Evolutionary conservation across 2,329 filamentous ascomycete species (phyloP), one percentile per base, ranked within the genome.

Genomic region (Botryotinia narcissicola): DNA sequence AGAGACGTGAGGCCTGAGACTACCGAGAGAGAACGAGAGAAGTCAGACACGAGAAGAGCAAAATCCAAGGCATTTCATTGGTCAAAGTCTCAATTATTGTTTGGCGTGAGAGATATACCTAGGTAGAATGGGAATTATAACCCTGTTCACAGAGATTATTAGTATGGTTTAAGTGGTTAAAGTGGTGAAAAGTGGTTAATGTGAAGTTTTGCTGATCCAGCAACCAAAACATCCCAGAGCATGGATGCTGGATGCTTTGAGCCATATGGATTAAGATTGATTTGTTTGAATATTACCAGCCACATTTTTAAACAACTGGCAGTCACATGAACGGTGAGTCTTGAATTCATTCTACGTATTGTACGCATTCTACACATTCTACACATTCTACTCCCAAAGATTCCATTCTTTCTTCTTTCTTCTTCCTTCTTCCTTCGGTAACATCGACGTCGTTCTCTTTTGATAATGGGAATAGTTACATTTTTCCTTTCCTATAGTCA

Each of bases 271-370:
- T 35, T 35, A 60, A 61, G 25, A 40, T 61, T n/a, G 22, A 61
- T 44, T 61, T n/a, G 22, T 37, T 44, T 44, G 25, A 16, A 16
- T 40, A 22, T 61, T 25, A 37, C 59, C 59, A 61, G 59, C 59
- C 59, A 61, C 59, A 61, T 61, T 40, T 61, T 61, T 57, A 57
- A 61, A 61, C 59, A 61, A 61, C 35, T 40, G 35, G 35, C 59
- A 61, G 35, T 61, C 59, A 61, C 59, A 61, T 61, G 59, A 40
- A 61, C 59, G 59, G 59, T 61, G 59, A 61, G 59, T 57, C 51
- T 29, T 9, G 2, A n/a, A 14, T 54, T 14, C 48, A 51, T 51
- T 14, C 14, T 14, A 51, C 48, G 3, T n/a, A 3, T 54, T 18
- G 6, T 9, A 29, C n/a, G 7, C 35, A 35, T 35, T 35, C 35